Evolutionary conservation across 2,329 filamentous ascomycete genomes (phyloP), one percentile per base, ranked within the genome.

Genomic region (Graphiopsis chlorocephala): DNA sequence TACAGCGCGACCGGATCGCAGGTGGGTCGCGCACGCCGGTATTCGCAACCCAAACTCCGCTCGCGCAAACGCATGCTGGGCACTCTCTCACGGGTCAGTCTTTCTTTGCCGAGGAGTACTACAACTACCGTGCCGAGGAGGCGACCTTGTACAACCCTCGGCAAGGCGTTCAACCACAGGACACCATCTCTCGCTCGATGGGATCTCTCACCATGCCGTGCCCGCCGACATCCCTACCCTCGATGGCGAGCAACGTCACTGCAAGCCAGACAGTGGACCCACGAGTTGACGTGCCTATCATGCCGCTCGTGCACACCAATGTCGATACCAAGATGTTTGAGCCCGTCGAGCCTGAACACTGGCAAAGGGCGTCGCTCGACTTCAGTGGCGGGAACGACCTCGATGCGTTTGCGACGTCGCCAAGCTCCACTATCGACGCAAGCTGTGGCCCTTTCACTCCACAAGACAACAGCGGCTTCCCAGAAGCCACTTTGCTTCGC

Each of bases 401-500:
- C 38, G 38, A 45, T 45, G 55, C 33, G 17, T 53, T 53, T n/a
- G 62, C 42, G 2, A 35, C 38, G 14, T 64, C 62, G 11, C 62
- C 62, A 25, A 50, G 53, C 5, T 58, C 55, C 14, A 58, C 55
- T 33, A 20, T 20, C 8, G 55, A 53, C 14, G 50, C n/a, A 0
- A 59, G 53, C 62, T 48, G n/a, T 23, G 62, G 55, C 6, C 62
- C 62, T 5, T 57, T 35, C 55, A 64, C 62, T 23, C 62, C 62
- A 4, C 10, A 14, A 2, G 23, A 15, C 20, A 50, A 55, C 6
- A n/a, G 23, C 10, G 55, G 62, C 20, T 52, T 58, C 45, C 33
- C 47, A 14, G 55, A 59, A 8, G 38, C 45, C 11, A 35, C 48
- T 17, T 25, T 58, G 29, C 38, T 31, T 29, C 62, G 45, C 25